Conservation (phyloP, 169 alveolate species). For the Eimeria maxima region DNA sequence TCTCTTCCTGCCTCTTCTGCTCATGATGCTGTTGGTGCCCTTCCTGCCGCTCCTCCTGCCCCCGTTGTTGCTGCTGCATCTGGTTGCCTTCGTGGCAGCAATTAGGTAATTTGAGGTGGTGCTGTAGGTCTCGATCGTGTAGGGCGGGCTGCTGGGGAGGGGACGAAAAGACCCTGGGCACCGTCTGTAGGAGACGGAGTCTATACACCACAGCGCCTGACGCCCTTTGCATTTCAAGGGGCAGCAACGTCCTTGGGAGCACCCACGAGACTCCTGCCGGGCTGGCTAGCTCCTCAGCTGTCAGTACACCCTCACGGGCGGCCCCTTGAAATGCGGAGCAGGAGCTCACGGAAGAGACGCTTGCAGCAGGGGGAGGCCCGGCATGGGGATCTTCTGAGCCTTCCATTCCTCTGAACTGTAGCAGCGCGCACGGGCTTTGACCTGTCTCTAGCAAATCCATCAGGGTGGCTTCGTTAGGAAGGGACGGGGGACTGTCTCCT, state of each 20-base stretch:
- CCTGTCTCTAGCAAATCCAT: neutral
- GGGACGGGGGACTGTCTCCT: neutral
- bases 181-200: neutral
- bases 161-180: neutral
- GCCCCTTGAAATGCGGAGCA: slow-evolving; percentile 26
- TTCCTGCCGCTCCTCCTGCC: too few relatives aligned
- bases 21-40: neutral
- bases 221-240: neutral
- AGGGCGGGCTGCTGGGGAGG: neutral
- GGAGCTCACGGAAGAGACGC: neutral
- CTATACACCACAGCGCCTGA: slow-evolving; percentile 48
- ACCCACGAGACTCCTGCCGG: slow-evolving; percentile 42
- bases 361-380: neutral
- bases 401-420: slow-evolving; percentile 7
- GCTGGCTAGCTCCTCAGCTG: slow-evolving; percentile 10
- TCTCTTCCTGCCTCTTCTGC: neutral
- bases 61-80: too few relatives aligned
- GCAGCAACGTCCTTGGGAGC: neutral
- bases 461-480: neutral
- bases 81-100: too few relatives aligned
- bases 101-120: neutral
- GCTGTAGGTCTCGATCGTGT: neutral
- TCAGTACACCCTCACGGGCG: neutral
- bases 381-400: neutral
- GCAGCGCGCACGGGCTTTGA: slow-evolving; percentile 37